Base-by-base conservation (phyloP, 2,329 filamentous ascomycete genomes). In the Aspergillus sp. region DNA sequence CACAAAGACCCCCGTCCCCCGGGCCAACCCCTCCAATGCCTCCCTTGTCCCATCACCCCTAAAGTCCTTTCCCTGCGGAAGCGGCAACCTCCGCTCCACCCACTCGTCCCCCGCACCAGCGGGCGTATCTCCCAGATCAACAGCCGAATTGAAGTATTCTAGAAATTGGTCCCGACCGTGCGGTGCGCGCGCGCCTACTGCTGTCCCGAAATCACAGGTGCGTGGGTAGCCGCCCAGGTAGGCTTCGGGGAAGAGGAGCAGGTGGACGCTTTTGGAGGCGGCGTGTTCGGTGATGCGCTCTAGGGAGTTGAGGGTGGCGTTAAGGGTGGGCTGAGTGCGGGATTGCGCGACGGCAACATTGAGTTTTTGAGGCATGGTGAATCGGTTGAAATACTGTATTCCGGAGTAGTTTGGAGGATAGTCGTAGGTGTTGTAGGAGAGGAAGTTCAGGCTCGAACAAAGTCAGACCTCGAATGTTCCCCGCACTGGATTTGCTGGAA, bases 161-260 rank as follows among this genome's bases (percentile, higher is more conserved):
- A 90, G 75, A 62, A 84, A 96, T 59, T 94, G 88, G 28, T 94
- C 88, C 12, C 89, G 79, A 4, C 89, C 90, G 42, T 75, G 72
- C 2, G 77, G 72, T 0, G 78, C 76, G 34, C 90, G 82, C 10
- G 76, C 74, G 3, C 90, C 90, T 4, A 95, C 75, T 1, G 79
- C 76, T 41, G 81, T 82, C 4, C 89, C 89, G 59, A 95, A 95
- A 43, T 74, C 73, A 52, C 83, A 83, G 12, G 85, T 88, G 7
- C 90, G 84, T 12, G 91, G 91, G 63, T 96, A 96, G 1, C 90
- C 91, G 41, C 91, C 91, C 1, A 96, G 77, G 62, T 88, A 95
- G 26, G 90, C 90, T 72, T 97, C 90, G 0, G 91, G 91, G 51
- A 96, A 90, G 44, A 96, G 80, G 29, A 96, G 75, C 43, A 96